Evolutionary conservation across 441 rosid genomes (phyloP), one percentile per base, ranked within the genome.

Genomic region (Adansonia grandidieri): DNA sequence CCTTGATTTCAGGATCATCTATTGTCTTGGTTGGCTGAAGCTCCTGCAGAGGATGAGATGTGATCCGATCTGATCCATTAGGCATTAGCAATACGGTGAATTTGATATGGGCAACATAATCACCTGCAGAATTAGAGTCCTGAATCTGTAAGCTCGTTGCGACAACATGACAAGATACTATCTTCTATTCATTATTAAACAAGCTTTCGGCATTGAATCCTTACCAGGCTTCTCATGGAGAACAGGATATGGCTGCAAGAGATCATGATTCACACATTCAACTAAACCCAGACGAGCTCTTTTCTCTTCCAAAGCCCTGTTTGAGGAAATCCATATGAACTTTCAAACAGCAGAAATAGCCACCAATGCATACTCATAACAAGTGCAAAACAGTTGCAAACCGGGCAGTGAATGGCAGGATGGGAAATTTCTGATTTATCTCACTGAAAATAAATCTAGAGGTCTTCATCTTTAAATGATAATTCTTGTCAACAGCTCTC

Each of bases 381-480:
- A n/a, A 40, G 61, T 14, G 57, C n/a, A 57, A 47, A 61, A 75
- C 6, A 71, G 77, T 42, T 40, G 81, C 75, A 66, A 20, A 94
- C 98, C 98, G 92, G 61, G 97, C 94, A 51, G 89, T 80, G 85
- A 96, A 94, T 9, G 99, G 97, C 93, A 94, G 88, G 74, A 86
- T 89, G 5, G 96, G 91, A 44, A 87, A 92, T 37, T 87, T 94
- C 83, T 93, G 94, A 65, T 68, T 89, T 64, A 96, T 94, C 84
- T 96, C 99, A 78, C 97, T 92, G 85, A 93, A 88, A 80, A 91
- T 93, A 86, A 94, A 96, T 82, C 98, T 87, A 75, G 98, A 96
- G 64, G 98, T 95, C 85, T 93, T 94, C 98, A 94, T 93, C 83
- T 94, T 96, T 87, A 96, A 85, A 84, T 89, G 96, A 84, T 96